These are phyloP conservation scores for Trichoderma virens DNA, from an alignment of 495 filamentous ascomycete species.

Conservation along the genomic window DNA sequence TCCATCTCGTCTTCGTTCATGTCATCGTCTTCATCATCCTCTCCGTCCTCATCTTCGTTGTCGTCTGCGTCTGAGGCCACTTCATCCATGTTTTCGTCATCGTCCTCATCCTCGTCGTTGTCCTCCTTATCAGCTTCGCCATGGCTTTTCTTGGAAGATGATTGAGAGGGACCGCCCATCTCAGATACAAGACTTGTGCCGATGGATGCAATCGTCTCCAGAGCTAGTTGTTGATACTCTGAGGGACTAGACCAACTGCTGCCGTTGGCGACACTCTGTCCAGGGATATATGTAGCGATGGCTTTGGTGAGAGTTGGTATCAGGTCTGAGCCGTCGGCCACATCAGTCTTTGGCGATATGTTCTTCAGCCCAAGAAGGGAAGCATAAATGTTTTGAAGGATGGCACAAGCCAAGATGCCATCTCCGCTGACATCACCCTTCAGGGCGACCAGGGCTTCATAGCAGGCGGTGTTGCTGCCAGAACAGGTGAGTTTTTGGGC, in stretches of 20 bases:
- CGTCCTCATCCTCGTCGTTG: constrained; percentile 23
- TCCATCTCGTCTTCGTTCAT: constrained; percentile 39
- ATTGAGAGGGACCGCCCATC: constrained; percentile 12
- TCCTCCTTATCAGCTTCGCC: constrained; percentile 22
- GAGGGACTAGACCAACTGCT: constrained; percentile 18
- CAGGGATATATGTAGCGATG: constrained; percentile 25
- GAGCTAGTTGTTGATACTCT: constrained; percentile 37
- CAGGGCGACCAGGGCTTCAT: constrained; percentile 30
- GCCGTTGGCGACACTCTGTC: constrained; percentile 21
- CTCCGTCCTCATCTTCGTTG: constrained; percentile 21
- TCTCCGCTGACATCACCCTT: constrained; percentile 25
- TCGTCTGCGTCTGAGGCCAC: constrained; percentile 24
- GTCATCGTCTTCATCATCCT: constrained; percentile 18
- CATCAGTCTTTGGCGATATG: constrained; percentile 35
- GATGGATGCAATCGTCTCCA: constrained; percentile 53
- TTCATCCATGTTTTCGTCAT: constrained; percentile 28
- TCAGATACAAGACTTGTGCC: constrained; percentile 44
- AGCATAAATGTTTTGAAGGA: constrained; percentile 46
- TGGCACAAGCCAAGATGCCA: constrained; percentile 40
- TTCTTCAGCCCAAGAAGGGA: constrained; percentile 40
- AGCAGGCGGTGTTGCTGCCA: constrained; percentile 25
- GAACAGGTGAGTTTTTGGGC: constrained; percentile 31
- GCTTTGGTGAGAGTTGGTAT: constrained; percentile 34
- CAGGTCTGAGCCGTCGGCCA: constrained; percentile 42
- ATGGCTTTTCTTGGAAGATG: not conserved